A percentile compares a stretch with the other conserved stretches of the same genome.
Evolutionary conservation across 306 rosid genomes (phyloP).

Genomic region (Quercus robur): DNA sequence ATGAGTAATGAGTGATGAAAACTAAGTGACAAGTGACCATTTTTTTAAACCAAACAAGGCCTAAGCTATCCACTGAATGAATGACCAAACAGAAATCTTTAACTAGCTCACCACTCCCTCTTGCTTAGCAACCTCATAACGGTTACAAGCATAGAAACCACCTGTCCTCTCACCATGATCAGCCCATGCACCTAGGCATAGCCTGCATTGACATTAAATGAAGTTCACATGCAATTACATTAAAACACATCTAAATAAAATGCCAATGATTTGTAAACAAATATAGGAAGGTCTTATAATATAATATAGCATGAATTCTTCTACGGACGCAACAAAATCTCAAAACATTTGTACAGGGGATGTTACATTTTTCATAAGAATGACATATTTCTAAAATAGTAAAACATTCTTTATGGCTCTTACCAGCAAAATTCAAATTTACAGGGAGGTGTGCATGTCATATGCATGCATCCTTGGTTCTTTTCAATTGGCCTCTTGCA

Average conservation of each 20-base stretch:
- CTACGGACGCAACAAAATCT: too few species aligned
- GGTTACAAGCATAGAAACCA: slow-evolving; percentile 71
- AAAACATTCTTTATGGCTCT: slow-evolving; percentile 1
- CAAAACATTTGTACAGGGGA: too few species aligned
- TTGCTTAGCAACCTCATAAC: slow-evolving; percentile 56
- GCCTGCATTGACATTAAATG: slow-evolving; percentile 4
- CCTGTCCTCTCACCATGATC: slow-evolving; percentile 70
- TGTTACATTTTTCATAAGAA: background rate
- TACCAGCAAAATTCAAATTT: slow-evolving; percentile 87
- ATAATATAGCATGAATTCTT: background rate
- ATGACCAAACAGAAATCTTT: slow-evolving; percentile 5
- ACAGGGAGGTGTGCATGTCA: slow-evolving; percentile 86
- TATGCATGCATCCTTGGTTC: slow-evolving; percentile 88
- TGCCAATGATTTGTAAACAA: background rate
- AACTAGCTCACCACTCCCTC: slow-evolving; percentile 55
- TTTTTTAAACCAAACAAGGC: too few species aligned
- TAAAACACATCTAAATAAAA: background rate
- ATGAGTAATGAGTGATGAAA: too few species aligned
- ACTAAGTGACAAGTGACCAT: too few species aligned
- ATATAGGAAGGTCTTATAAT: background rate
- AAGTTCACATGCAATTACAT: background rate
- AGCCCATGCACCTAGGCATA: slow-evolving; percentile 72
- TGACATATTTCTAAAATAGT: background rate
- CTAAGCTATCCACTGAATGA: background rate
- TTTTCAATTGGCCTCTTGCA: slow-evolving; percentile 92